Base-by-base conservation (phyloP, 352 stramenopile species). In the Pythium periplocum region DNA sequence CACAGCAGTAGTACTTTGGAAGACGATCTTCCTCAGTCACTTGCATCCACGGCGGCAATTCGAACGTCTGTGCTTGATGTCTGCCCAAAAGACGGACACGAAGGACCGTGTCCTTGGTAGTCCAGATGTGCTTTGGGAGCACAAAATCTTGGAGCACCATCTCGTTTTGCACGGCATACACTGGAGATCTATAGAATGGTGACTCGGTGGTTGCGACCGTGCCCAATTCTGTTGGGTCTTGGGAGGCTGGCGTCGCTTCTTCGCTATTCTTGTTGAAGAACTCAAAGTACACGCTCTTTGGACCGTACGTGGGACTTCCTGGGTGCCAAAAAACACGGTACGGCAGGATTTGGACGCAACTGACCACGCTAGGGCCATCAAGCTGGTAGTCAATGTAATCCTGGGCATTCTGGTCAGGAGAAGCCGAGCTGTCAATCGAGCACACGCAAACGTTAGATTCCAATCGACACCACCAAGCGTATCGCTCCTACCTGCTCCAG, bases 271-370 rank as follows among this genome's bases (percentile, higher is more conserved):
- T 43, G 33, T 74, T 67, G 53, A 75, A 90, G 50, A 91, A 91
- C 63, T 83, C 75, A 48, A 93, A 86, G 12, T 55, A 75, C 41
- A 93, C 78, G 56, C 69, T 53, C 64, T 82, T 57, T 1, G 83
- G 80, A 10, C 74, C 83, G 55, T 91, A 93, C 17, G 83, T 90
- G 0, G 83, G 83, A 32, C 77, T 90, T 0, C 63, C 66, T 3
- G 83, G 83, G 46, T 90, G 78, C 68, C 83, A 90, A 48, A 90
- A 93, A 1, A 90, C 83, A 44, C 78, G 74, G 44, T 93, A 93
- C 33, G 83, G 83, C 53, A 91, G 59, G 44, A 93, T 73, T 56
- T 89, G 69, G 37, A 93, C 68, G 10, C 66, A 57, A 30, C 54
- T 81, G 31, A 91, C 68, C 8, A 91, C 55, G 53, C 78, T 87